These are phyloP conservation scores for Pseudogymnoascus sp. DNA, from an alignment of 2,329 filamentous ascomycete genomes.

Conservation along the genomic window DNA sequence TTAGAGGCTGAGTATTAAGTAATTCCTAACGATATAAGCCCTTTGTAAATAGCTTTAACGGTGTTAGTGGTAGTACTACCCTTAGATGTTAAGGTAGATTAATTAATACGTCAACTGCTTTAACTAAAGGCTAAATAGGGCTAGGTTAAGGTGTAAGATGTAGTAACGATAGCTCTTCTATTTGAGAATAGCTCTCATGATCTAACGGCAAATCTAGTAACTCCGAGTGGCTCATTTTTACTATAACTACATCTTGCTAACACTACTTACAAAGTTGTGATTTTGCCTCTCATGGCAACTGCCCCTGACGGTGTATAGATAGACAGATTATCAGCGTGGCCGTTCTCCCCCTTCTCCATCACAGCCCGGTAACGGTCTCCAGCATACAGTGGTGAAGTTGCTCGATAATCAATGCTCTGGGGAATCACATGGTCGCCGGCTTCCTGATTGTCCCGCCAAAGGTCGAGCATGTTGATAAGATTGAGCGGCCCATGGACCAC, in stretches of 20 bases:
- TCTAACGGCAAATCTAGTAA: too few species aligned
- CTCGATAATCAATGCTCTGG: conserved; percentile 38
- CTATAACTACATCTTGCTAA: background rate
- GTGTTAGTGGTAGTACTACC: too few species aligned
- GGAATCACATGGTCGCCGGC: background rate
- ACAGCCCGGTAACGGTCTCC: conserved; percentile 40
- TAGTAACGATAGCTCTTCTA: too few species aligned
- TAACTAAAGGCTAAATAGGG: too few species aligned
- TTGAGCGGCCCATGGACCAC: conserved; percentile 79
- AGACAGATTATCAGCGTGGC: background rate
- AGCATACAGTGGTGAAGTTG: conserved; percentile 43
- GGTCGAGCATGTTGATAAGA: conserved; percentile 63
- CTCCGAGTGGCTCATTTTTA: background rate
- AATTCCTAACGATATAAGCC: too few species aligned
- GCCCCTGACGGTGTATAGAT: background rate
- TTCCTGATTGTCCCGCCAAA: conserved; percentile 47
- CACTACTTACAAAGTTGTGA: background rate
- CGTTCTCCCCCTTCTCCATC: conserved; percentile 31
- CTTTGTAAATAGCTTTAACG: too few species aligned
- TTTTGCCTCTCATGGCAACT: background rate
- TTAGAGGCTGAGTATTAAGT: too few species aligned
- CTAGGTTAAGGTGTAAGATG: too few species aligned
- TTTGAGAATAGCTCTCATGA: too few species aligned
- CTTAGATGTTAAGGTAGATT: too few species aligned
- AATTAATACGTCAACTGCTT: too few species aligned